Conservation (phyloP, 345 rosid species). For the Boechera stricta region DNA sequence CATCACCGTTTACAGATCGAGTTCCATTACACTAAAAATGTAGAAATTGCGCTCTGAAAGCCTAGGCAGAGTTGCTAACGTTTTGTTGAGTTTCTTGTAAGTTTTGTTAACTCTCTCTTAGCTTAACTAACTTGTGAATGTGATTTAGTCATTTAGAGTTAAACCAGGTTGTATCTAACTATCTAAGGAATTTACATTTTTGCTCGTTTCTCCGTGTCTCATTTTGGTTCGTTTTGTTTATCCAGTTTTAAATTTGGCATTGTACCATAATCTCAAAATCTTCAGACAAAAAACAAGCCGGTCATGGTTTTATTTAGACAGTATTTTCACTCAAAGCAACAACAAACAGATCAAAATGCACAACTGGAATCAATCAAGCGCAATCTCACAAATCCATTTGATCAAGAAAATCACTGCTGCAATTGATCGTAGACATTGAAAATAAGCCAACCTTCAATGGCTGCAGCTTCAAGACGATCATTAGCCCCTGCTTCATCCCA, state of each 20-base stretch:
- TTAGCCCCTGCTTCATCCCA: conserved; percentile 40
- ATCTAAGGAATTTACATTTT: conserved; percentile 1
- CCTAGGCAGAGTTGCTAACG: conserved; percentile 23
- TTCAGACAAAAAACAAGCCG: conserved; percentile 5
- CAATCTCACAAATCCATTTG: conserved; percentile 26
- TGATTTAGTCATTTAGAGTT: conserved; percentile 14
- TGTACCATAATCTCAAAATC: neutral
- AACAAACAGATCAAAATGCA: conserved; percentile 8
- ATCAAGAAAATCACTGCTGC: conserved; percentile 37
- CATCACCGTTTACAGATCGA: conserved; percentile 72
- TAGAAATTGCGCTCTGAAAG: conserved; percentile 14
- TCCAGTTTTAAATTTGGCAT: neutral
- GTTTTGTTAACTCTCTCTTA: conserved; percentile 20
- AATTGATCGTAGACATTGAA: conserved; percentile 44
- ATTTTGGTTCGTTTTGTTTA: neutral
- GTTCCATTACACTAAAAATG: conserved; percentile 54
- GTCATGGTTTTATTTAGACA: conserved; percentile 21
- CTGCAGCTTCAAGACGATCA: conserved; percentile 50
- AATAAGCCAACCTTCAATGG: conserved; percentile 50
- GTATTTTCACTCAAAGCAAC: conserved; percentile 24
- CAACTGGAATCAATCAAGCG: neutral
- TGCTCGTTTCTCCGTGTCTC: neutral
- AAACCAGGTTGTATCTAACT: conserved; percentile 15
- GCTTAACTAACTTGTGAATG: conserved; percentile 34
- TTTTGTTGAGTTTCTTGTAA: conserved; percentile 29